These are phyloP conservation scores for Leccinum holopus DNA, from an alignment of 1,284 basidiomycete genomes.

Conservation along the genomic window DNA sequence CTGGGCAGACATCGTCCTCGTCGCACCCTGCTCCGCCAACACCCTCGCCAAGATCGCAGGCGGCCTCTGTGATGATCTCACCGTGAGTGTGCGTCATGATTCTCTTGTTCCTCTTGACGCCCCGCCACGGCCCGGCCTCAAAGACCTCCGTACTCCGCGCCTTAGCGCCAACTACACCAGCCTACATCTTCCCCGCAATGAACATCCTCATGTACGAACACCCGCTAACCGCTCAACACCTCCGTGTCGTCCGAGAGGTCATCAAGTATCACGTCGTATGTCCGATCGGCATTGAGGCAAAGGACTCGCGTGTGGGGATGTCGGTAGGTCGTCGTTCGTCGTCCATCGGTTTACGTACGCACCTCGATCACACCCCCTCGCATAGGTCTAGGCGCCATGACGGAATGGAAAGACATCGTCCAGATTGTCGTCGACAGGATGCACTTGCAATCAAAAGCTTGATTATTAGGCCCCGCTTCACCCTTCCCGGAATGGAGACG, in stretches of 20 bases:
- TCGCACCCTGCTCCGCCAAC: conserved; percentile 95
- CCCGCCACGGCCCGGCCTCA: neutral
- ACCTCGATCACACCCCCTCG: neutral
- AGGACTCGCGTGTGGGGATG: conserved; percentile 87
- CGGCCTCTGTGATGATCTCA: conserved; percentile 52
- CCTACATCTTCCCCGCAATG: conserved; percentile 95
- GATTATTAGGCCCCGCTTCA: no score
- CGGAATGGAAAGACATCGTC: conserved; percentile 85
- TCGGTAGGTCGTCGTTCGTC: conserved; percentile 53
- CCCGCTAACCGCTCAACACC: conserved; percentile 84
- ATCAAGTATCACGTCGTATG: conserved; percentile 82
- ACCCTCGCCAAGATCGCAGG: conserved; percentile 90
- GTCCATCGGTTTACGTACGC: neutral
- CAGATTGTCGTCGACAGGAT: conserved; percentile 62
- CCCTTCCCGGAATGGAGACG: no score
- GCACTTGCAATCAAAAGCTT: conserved; percentile 10
- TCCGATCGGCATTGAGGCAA: conserved; percentile 68
- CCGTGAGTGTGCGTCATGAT: neutral
- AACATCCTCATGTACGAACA: conserved; percentile 98
- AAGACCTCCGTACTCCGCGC: conserved; percentile 94
- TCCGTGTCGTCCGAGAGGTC: conserved; percentile 68
- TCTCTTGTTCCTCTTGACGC: neutral
- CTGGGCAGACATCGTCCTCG: conserved; percentile 94
- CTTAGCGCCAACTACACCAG: conserved; percentile 76
- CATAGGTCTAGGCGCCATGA: conserved; percentile 87